Evolutionary conservation across 2,329 filamentous ascomycete species (phyloP).

Genomic region (Orbilia quercus): DNA sequence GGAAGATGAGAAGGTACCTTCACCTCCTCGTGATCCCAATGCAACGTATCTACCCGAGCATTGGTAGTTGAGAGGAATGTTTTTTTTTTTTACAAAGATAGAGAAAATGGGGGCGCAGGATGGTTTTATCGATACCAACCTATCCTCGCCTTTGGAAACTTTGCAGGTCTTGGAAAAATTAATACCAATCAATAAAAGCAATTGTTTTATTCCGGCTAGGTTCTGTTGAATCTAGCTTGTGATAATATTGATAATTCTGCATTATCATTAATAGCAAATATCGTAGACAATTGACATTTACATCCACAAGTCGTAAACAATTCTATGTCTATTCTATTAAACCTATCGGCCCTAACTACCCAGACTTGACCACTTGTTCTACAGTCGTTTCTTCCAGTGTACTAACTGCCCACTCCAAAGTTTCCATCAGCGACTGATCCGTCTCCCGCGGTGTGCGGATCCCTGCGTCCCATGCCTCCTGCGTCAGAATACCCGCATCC

Average conservation of each 20-base stretch:
- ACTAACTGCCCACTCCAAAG: slow-evolving; percentile 75
- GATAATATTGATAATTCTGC: not conserved
- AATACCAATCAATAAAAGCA: slow-evolving; percentile 38
- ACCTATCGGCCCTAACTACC: no score
- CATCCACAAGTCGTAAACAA: no score
- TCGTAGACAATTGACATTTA: no score
- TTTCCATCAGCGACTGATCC: slow-evolving; percentile 71
- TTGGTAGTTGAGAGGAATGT: not conserved
- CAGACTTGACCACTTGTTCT: slow-evolving; percentile 1
- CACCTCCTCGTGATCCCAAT: not conserved
- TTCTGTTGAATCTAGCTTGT: slow-evolving; percentile 4
- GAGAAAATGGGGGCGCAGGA: slow-evolving; percentile 31
- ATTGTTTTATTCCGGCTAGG: slow-evolving; percentile 4
- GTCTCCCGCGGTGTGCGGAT: slow-evolving; percentile 68
- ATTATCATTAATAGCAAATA: not conserved
- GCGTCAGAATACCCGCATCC: slow-evolving; percentile 68
- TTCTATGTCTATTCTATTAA: no score
- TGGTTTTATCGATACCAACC: slow-evolving; percentile 57
- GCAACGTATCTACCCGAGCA: not conserved
- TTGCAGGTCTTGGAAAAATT: slow-evolving; percentile 25
- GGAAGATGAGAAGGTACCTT: slow-evolving; percentile 6
- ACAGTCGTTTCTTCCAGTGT: slow-evolving; percentile 12
- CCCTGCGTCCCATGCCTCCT: slow-evolving; percentile 65
- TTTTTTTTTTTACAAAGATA: not conserved
- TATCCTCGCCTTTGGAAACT: slow-evolving; percentile 34